Percentiles rank a stretch among this genome's conserved stretches.
These are phyloP conservation scores for Salicornia ramosissima DNA, from an alignment of 148 eudicot genomes.

Conservation along the genomic window DNA sequence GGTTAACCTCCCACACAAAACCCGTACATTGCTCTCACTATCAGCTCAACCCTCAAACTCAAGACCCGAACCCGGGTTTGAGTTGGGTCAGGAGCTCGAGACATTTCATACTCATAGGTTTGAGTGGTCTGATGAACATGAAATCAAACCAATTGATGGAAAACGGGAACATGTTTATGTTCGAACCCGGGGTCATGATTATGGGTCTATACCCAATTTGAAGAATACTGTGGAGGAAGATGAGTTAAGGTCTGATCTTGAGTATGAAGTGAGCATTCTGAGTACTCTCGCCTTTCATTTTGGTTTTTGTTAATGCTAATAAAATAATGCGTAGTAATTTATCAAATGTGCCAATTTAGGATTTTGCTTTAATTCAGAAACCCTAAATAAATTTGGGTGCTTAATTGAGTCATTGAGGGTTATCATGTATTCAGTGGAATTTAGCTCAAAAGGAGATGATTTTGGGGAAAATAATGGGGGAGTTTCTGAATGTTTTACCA, in stretches of 20 bases:
- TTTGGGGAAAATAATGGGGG: too few relatives aligned
- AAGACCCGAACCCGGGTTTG: constrained; percentile 17
- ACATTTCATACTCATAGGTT: constrained; percentile 36
- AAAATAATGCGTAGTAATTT: neutral
- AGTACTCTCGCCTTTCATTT: too few relatives aligned
- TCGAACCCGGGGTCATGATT: neutral
- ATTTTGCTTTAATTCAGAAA: too few relatives aligned
- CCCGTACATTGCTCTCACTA: constrained; percentile 17
- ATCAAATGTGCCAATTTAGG: neutral
- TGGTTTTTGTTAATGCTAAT: neutral
- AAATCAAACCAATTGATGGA: constrained; percentile 22
- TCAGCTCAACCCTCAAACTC: constrained; percentile 29
- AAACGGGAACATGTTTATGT: constrained; percentile 23
- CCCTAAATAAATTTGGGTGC: too few relatives aligned
- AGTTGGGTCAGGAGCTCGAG: constrained; percentile 47
- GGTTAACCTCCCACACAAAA: constrained; percentile 36
- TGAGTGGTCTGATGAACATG: constrained; percentile 7
- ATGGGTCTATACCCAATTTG: constrained; percentile 21
- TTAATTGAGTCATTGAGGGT: too few relatives aligned
- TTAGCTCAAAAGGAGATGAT: too few relatives aligned
- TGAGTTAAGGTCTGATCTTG: constrained; percentile 58
- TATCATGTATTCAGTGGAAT: too few relatives aligned
- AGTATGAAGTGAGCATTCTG: constrained; percentile 46
- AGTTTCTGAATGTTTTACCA: too few relatives aligned
- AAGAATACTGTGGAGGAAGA: constrained; percentile 28